Conservation (phyloP, 441 rosid species). For the Gossypium aridum region DNA sequence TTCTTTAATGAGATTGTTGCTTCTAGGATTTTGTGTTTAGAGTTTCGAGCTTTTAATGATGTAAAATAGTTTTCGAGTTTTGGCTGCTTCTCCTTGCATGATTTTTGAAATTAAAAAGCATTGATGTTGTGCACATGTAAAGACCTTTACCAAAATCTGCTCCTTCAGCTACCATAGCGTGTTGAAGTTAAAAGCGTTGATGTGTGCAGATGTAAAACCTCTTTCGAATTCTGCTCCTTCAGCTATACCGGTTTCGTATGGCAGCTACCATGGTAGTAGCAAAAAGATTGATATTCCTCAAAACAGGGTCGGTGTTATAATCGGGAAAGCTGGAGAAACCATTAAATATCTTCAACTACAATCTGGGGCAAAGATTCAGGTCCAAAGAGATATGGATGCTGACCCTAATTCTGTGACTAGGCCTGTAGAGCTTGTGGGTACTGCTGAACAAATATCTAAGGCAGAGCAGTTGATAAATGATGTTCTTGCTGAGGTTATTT, state of each 20-base stretch:
- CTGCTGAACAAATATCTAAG: conserved; percentile 73
- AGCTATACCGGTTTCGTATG: conserved; percentile 63
- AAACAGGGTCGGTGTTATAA: conserved; percentile 92
- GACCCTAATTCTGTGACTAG: conserved; percentile 68
- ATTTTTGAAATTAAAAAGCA: neutral
- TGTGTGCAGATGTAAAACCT: conserved; percentile 38
- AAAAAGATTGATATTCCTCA: conserved; percentile 90
- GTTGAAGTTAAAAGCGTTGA: neutral
- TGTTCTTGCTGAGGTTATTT: conserved; percentile 75
- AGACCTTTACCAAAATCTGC: too few relatives aligned
- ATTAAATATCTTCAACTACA: conserved; percentile 85
- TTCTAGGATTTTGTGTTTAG: neutral
- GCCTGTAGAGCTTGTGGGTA: conserved; percentile 77
- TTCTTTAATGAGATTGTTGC: neutral
- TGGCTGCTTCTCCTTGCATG: neutral
- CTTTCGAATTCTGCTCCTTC: conserved; percentile 35
- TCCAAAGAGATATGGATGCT: conserved; percentile 87
- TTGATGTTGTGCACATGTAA: too few relatives aligned
- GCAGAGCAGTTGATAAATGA: conserved; percentile 88
- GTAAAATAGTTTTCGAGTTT: neutral
- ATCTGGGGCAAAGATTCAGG: conserved; percentile 98
- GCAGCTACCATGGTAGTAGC: conserved; percentile 57
- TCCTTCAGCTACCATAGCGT: too few relatives aligned
- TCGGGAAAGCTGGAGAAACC: conserved; percentile 95
- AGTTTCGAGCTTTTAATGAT: neutral